phyloP scores from a whole-genome alignment of 257 asterid genomes.

The Capsicum chinense region DNA sequence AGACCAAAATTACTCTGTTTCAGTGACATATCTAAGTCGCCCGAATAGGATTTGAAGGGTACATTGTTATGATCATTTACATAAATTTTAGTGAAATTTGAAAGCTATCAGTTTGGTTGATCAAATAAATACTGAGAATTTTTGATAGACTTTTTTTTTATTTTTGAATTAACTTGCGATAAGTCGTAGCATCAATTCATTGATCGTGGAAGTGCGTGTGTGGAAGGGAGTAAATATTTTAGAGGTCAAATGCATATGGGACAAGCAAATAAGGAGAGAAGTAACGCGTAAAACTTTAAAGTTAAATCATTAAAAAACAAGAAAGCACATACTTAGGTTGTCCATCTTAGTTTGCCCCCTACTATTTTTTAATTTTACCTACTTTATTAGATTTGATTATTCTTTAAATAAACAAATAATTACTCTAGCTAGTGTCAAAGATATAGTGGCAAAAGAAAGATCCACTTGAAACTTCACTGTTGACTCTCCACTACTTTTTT shows the following conservation, averaged over 20 bases:
- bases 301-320: not conserved
- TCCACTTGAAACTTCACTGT: constrained; percentile 18
- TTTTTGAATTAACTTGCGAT: too few relatives aligned
- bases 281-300: not conserved
- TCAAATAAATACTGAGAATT: too few relatives aligned
- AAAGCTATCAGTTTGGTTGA: too few relatives aligned
- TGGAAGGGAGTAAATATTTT: not conserved
- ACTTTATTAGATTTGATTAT: constrained; percentile 15
- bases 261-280: not conserved
- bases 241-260: not conserved
- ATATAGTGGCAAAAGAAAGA: not conserved
- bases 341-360: not conserved
- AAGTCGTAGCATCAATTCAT: too few relatives aligned
- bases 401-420: not conserved
- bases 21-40: too few relatives aligned
- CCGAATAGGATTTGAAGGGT: too few relatives aligned
- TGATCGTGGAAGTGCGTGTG: not conserved
- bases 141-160: too few relatives aligned
- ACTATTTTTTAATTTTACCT: not conserved
- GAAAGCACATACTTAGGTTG: constrained; percentile 16
- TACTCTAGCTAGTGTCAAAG: not conserved
- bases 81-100: too few relatives aligned
- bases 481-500: not conserved
- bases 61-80: too few relatives aligned
- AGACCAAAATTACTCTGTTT: too few relatives aligned